Evolutionary conservation across 1,139 yeast species (phyloP).

Genomic region (Magnusiomyces clavatus): DNA sequence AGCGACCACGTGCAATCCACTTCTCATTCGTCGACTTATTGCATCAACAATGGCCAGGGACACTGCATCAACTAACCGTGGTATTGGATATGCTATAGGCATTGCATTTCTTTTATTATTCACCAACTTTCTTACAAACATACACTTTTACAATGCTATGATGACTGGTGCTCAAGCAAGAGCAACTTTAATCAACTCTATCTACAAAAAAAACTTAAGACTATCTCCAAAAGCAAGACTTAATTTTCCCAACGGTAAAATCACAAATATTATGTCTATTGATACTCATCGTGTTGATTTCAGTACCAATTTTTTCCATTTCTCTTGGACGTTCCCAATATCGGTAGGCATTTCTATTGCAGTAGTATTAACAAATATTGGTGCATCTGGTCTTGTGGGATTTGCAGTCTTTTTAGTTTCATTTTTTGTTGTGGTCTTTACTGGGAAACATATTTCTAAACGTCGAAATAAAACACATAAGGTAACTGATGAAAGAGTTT

Average conservation of each 20-base stretch:
- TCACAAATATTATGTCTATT: conserved; percentile 70
- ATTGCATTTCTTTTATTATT: conserved; percentile 40
- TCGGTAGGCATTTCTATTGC: conserved; percentile 59
- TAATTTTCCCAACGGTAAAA: conserved; percentile 54
- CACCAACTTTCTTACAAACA: conserved; percentile 51
- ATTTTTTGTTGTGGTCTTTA: conserved; percentile 23
- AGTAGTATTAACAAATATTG: conserved; percentile 59
- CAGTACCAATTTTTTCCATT: conserved; percentile 65
- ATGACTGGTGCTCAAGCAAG: conserved; percentile 63
- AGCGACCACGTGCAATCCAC: conserved; percentile 43
- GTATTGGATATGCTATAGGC: conserved; percentile 57
- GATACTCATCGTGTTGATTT: conserved; percentile 76
- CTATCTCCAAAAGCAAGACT: conserved; percentile 55
- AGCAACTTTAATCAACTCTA: conserved; percentile 57
- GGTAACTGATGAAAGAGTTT: conserved; percentile 53
- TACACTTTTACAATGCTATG: conserved; percentile 53
- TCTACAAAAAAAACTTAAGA: conserved; percentile 56
- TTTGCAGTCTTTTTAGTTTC: conserved; percentile 38
- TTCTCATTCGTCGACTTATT: conserved; percentile 47
- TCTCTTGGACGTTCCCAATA: conserved; percentile 53
- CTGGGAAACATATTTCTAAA: conserved; percentile 36
- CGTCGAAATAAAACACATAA: conserved; percentile 40
- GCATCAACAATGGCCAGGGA: conserved; percentile 33
- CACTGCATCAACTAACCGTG: conserved; percentile 35
- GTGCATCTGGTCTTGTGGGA: conserved; percentile 66